These are phyloP conservation scores for Ajuga reptans DNA, from an alignment of 305 asterid genomes.

Conservation along the genomic window DNA sequence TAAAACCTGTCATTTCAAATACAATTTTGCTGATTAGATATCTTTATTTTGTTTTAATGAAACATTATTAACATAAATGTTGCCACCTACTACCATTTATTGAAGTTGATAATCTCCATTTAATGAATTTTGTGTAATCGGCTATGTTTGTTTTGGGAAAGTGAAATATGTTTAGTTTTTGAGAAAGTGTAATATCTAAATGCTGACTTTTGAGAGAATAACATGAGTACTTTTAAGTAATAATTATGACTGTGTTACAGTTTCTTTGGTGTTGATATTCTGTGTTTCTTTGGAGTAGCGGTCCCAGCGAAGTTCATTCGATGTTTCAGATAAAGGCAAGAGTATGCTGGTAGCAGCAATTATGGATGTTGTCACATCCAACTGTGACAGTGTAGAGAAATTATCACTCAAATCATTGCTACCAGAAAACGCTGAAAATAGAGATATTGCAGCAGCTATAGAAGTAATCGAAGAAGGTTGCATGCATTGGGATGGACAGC, in stretches of 20 bases:
- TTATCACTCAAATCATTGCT: conserved; percentile 52
- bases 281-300: conserved; percentile 57
- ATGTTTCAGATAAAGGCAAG: conserved; percentile 81
- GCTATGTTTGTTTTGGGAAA: background rate
- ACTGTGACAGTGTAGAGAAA: conserved; percentile 66
- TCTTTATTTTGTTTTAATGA: background rate
- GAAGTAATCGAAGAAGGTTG: conserved; percentile 90
- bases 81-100: background rate
- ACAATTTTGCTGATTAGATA: background rate
- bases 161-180: background rate
- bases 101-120: background rate
- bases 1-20: background rate
- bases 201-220: background rate
- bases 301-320: conserved; percentile 62
- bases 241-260: background rate
- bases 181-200: conserved; percentile 2
- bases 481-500: conserved; percentile 83
- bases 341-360: conserved; percentile 98
- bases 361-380: conserved; percentile 90
- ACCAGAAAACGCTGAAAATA: conserved; percentile 69
- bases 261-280: conserved; percentile 31
- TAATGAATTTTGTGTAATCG: background rate
- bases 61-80: background rate
- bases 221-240: background rate
- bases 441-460: conserved; percentile 93